Conservation (phyloP, 2,329 filamentous ascomycete species). For the Verticillium zaregamsianum region DNA sequence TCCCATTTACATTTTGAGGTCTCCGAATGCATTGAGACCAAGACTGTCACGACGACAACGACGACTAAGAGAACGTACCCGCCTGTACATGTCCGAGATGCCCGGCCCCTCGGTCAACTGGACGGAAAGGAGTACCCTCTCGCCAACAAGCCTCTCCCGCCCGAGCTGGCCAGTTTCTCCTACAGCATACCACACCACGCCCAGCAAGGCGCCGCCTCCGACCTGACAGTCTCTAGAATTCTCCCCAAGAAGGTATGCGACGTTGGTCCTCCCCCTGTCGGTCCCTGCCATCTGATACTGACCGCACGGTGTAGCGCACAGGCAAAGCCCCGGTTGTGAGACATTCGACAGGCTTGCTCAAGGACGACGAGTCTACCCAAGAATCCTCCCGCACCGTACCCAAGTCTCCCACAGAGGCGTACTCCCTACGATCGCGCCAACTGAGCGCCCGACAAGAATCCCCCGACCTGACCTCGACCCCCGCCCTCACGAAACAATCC, state of each 20-base stretch:
- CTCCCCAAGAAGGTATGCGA: slow-evolving; percentile 8
- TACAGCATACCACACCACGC: slow-evolving; percentile 65
- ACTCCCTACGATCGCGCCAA: slow-evolving; percentile 26
- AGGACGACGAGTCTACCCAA: slow-evolving; percentile 23
- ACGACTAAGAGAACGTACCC: slow-evolving; percentile 83
- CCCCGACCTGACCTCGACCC: slow-evolving; percentile 24
- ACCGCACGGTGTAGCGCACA: background rate
- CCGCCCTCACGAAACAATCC: slow-evolving; percentile 17
- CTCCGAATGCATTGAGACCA: slow-evolving; percentile 63
- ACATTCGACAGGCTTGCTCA: slow-evolving; percentile 5
- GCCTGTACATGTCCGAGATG: slow-evolving; percentile 73
- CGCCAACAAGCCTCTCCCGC: slow-evolving; percentile 76
- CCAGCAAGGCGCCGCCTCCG: slow-evolving; percentile 22
- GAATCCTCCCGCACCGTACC: slow-evolving; percentile 19
- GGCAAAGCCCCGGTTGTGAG: background rate
- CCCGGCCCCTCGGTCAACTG: slow-evolving; percentile 64
- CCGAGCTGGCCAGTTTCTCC: slow-evolving; percentile 70
- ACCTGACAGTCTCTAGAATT: slow-evolving; percentile 2
- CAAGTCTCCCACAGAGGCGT: slow-evolving; percentile 19
- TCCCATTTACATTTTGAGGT: slow-evolving; percentile 51
- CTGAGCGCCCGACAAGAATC: slow-evolving; percentile 27
- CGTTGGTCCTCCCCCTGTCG: background rate
- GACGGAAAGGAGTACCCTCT: slow-evolving; percentile 90
- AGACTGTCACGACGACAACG: slow-evolving; percentile 83
- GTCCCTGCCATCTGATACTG: background rate